phyloP scores from a whole-genome alignment of 768 basidiomycete genomes.

The Omphalotus guepiniiformis region DNA sequence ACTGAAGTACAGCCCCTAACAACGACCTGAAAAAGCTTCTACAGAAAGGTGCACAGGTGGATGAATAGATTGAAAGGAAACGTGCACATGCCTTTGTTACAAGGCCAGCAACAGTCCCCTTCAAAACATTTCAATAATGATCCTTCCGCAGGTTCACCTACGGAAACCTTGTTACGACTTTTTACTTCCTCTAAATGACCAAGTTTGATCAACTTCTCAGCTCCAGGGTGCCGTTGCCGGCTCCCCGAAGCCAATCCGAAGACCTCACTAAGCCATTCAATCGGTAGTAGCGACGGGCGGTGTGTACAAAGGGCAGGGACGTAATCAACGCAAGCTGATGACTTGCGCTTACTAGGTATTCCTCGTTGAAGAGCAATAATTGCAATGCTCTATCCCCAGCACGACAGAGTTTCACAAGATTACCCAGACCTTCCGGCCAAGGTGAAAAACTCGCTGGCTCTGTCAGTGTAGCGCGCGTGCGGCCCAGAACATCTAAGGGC shows the following conservation, averaged over 20 bases:
- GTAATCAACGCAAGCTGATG: constrained; percentile 88
- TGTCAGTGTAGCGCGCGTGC: constrained; percentile 87
- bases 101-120: constrained; percentile 29
- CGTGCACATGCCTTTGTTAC: constrained; percentile 33
- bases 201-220: constrained; percentile 66
- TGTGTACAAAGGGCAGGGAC: constrained; percentile 91
- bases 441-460: constrained; percentile 79
- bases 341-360: constrained; percentile 87
- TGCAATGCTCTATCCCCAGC: constrained; percentile 88
- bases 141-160: constrained; percentile 82
- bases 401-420: constrained; percentile 78
- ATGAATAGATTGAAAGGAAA: constrained; percentile 29
- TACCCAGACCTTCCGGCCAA: constrained; percentile 71
- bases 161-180: constrained; percentile 80
- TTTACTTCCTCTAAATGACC: constrained; percentile 84
- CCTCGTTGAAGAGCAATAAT: constrained; percentile 91
- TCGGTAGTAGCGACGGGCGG: constrained; percentile 88
- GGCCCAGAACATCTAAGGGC: constrained; percentile 89
- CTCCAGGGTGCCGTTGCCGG: constrained; percentile 42
- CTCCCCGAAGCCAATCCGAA: constrained; percentile 72
- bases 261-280: constrained; percentile 89
- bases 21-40: constrained; percentile 20
- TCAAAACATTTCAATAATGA: constrained; percentile 50
- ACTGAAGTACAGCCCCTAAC: neutral
- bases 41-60: constrained; percentile 47